Base-by-base conservation (phyloP, 2,329 filamentous ascomycete species). In the Fusarium sp. region DNA sequence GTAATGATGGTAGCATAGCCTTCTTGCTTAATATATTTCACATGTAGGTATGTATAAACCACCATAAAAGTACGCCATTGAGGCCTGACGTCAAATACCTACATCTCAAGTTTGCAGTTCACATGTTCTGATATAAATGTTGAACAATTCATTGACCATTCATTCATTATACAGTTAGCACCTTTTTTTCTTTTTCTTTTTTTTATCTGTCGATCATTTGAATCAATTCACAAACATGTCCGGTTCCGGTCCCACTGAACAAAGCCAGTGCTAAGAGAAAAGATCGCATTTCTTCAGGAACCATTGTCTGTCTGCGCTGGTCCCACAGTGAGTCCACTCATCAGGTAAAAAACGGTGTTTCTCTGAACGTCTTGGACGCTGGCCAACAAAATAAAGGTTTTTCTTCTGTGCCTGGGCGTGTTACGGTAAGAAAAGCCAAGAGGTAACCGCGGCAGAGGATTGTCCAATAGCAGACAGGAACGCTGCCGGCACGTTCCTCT, bases 171-270 rank as follows among this genome's bases (percentile, higher is more conserved):
- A 19, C 19, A 25, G 8, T 3, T 8, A 8, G 8, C 23, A 25
- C 23, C 8, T 25, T 25, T 35, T n/a, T n/a, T n/a, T n/a, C n/a
- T n/a, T n/a, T n/a, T n/a, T n/a, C n/a, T n/a, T n/a, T n/a, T n/a
- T n/a, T n/a, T n/a, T n/a, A n/a, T n/a, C 59, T 39, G 53, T 41
- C 37, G 42, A 44, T 46, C 45, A 47, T 49, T 41, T 58, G 21
- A 45, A 31, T 17, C 35, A 42, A 58, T 55, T 55, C 2, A 25
- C 23, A 25, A 8, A 25, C 23, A 3, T 25, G 23, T 25, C 23
- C 23, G 23, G 23, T 25, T 25, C 61, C 62, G 53, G 61, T 41
- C 46, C 62, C 62, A 61, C 62, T 57, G 49, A 63, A 65, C 57
- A 65, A 65, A 65, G 61, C 36, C 57, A 59, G 27, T 25, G 15